Base-by-base conservation (phyloP, 805 yeast genomes). In the Nakazawaea wickerhamii region DNA sequence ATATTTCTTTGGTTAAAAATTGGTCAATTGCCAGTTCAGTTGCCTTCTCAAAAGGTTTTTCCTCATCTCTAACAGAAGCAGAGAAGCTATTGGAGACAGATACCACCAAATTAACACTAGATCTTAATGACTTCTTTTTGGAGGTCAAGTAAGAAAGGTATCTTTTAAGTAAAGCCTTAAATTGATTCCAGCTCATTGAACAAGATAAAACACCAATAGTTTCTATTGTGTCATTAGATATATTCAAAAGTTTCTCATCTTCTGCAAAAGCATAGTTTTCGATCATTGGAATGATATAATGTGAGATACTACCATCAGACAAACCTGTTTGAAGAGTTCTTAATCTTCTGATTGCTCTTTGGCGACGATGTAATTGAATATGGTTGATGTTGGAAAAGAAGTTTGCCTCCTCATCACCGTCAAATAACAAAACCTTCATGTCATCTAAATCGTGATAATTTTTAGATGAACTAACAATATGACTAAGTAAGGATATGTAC, bases 321-420 rank as follows among this genome's bases (percentile, higher is more conserved):
- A 90, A 59, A 5, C 65, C 49, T 17, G 58, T 45, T 5, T 77
- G 73, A 33, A 70, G 53, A 4, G 69, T 78, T 9, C 72, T 71
- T 22, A 90, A 61, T 45, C 84, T 72, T 53, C 78, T 73, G 18
- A 91, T 70, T 0, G 98, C 95, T 53, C 89, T 73, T 59, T 84
- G 89, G 52, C 96, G 82, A 63, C 95, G 77, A 55, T 83, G 88
- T 8, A 83, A 53, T 64, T 91, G 99, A 28, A 91, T 79, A 59
- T 91, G 96, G 46, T 72, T 73, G 37, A 93, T 70, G 52, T 89
- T 88, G 38, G 52, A 53, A 53, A 63, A 63, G 55, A 87, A 84
- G 59, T 87, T 81, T 4, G 88, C 84, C 52, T 89, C 97, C 28
- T 81, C 91, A 52, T 88, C 95, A 32, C 81, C 81, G 40, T 73